Percentiles rank a stretch among this genome's conserved stretches.
These are phyloP conservation scores for Zea mays DNA, from an alignment of 176 grass and related monocot genomes.

Conservation along the genomic window Zm-B73-REFERENCE-NAM-5.0 NC_050097.1:219428001-219428500, in stretches of 20 bases:
- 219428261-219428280: conserved; percentile 65
- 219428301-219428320: conserved; percentile 66
- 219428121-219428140: conserved; percentile 45
- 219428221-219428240: conserved; percentile 24
- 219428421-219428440: conserved; percentile 48
- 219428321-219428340: conserved; percentile 42
- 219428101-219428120: conserved; percentile 89
- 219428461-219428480: conserved; percentile 29
- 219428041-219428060: conserved; percentile 84
- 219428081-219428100: conserved; percentile 68
- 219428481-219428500: conserved; percentile 41
- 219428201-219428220: background rate
- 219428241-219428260: conserved; percentile 97
- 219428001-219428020: conserved; percentile 43
- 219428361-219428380: conserved; percentile 33
- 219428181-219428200: background rate
- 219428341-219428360: conserved; percentile 27
- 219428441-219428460: conserved; percentile 26
- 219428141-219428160: conserved; percentile 19
- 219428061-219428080: conserved; percentile 49
- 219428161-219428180: background rate
- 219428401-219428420: conserved; percentile 48
- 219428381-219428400: conserved; percentile 43
- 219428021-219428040: conserved; percentile 93
- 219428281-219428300: conserved; percentile 67